A percentile compares a stretch with the other conserved stretches of the same genome.
These are phyloP conservation scores for Pochonia chlamydosporia DNA, from an alignment of 2,329 filamentous ascomycete genomes.

Conservation along the genomic window DNA sequence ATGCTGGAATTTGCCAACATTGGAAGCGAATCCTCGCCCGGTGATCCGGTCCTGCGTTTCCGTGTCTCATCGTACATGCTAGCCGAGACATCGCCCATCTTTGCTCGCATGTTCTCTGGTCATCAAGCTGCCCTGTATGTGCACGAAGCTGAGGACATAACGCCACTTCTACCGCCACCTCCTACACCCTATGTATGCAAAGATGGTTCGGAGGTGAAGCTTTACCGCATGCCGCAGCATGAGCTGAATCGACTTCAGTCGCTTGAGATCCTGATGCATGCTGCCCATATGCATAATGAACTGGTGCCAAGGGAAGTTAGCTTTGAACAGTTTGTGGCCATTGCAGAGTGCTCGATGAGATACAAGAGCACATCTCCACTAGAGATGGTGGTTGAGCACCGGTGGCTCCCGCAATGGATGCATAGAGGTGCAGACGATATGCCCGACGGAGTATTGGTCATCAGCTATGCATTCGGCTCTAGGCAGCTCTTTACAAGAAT, in stretches of 20 bases:
- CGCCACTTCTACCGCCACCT: constrained; percentile 27
- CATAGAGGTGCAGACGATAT: constrained; percentile 41
- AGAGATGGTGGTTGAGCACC: constrained; percentile 42
- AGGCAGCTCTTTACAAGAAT: constrained; percentile 42
- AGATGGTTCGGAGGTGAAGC: constrained; percentile 37
- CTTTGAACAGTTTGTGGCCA: constrained; percentile 45
- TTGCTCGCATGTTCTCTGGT: constrained; percentile 40
- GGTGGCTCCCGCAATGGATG: constrained; percentile 48
- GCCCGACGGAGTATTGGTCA: constrained; percentile 43
- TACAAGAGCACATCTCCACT: constrained; percentile 48
- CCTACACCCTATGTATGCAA: constrained; percentile 31
- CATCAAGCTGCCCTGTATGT: constrained; percentile 22
- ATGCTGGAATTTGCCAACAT: constrained; percentile 47
- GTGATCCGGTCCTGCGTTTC: constrained; percentile 39
- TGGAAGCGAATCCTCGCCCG: constrained; percentile 20
- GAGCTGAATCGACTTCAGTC: constrained; percentile 36
- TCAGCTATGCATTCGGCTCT: constrained; percentile 47
- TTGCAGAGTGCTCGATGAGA: constrained; percentile 43
- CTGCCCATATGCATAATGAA: constrained; percentile 44
- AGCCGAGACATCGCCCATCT: constrained; percentile 46
- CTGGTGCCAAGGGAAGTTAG: constrained; percentile 38
- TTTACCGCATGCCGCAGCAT: constrained; percentile 48
- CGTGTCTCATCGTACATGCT: constrained; percentile 46
- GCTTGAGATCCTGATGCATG: constrained; percentile 42
- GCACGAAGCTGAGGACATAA: constrained; percentile 31